These are phyloP conservation scores for Pholiota microspora DNA, from an alignment of 768 basidiomycete species.

Conservation along the genomic window DNA sequence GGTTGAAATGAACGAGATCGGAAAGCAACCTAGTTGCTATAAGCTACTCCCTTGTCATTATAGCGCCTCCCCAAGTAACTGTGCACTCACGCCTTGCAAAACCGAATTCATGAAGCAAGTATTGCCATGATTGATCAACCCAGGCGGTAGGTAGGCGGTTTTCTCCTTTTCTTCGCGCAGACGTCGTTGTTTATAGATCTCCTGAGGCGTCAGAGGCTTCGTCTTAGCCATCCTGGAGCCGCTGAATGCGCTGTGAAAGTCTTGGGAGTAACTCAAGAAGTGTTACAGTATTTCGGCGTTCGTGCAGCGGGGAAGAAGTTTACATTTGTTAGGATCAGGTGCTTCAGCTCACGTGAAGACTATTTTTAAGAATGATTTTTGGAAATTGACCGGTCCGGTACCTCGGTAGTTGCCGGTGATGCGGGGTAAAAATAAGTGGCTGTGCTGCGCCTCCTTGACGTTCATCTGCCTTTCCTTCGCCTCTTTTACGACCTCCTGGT, in stretches of 20 bases:
- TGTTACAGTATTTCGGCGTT: too few species aligned
- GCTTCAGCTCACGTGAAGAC: neutral
- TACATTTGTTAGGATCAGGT: neutral
- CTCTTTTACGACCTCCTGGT: too few species aligned
- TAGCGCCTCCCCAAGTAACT: neutral
- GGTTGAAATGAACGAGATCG: constrained; percentile 54
- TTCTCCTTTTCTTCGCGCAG: constrained; percentile 63
- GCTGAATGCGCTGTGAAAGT: neutral
- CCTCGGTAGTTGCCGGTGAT: too few species aligned
- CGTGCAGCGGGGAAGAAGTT: neutral
- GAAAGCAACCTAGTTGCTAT: constrained; percentile 64
- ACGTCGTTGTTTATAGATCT: constrained; percentile 56
- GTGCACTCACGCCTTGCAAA: constrained; percentile 72
- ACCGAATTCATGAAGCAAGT: constrained; percentile 98
- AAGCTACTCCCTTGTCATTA: constrained; percentile 38
- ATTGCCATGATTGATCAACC: constrained; percentile 78
- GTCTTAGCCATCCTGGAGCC: constrained; percentile 44
- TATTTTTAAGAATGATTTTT: too few species aligned
- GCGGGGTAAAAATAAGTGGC: too few species aligned
- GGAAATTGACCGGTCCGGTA: too few species aligned
- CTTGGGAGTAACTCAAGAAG: too few species aligned
- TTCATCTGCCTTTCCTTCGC: too few species aligned
- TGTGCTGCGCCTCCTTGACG: too few species aligned
- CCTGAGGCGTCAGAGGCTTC: constrained; percentile 60
- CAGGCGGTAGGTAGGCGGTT: constrained; percentile 64